Base-by-base conservation (phyloP, 495 filamentous ascomycete species). In the Bombardia bombarda region DNA sequence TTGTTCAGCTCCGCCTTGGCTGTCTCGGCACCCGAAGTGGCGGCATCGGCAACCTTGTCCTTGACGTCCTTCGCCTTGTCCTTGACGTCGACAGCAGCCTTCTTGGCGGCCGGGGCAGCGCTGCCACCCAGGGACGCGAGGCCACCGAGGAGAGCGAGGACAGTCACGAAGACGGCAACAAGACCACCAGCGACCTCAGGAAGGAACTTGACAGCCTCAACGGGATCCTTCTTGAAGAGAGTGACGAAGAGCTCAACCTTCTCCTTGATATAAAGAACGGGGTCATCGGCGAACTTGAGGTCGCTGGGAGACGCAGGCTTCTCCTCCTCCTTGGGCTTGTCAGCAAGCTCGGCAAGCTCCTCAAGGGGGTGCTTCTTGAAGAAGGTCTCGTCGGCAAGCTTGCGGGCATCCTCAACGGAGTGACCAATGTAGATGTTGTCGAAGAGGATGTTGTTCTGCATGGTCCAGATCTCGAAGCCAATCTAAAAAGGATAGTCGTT, bases 371-470 rank as follows among this genome's bases (percentile, higher is more conserved):
- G 73, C 84, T 99, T 99, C 68, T 90, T 69, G 65, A 89, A 85
- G 69, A 90, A 99, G 49, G 87, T 92, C 75, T 95, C 86, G 38
- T 85, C 68, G 63, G 90, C 83, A 52, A 99, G 73, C 70, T 89
- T 84, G 66, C 83, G 80, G 46, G 93, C 93, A 53, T 99, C 93
- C 60, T 85, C 87, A 52, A 87, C 66, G 33, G 93, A 99, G 81
- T 99, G 93, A 51, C 93, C 93, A 67, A 99, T 84, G 79, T 97
- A 99, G 77, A 99, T 88, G 82, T 99, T 99, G 80, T 97, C 88
- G 58, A 99, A 99, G 54, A 96, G 82, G 51, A 97, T 95, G 65
- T 96, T 86, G 66, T 82, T 93, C 62, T 95, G 92, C 92, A 98
- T 98, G 55, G 93, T 97, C 92, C 92, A 98, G 70, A 98, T 86